phyloP scores from a whole-genome alignment of 2,329 filamentous ascomycete species.

The Sordariomycetes sp. region DNA sequence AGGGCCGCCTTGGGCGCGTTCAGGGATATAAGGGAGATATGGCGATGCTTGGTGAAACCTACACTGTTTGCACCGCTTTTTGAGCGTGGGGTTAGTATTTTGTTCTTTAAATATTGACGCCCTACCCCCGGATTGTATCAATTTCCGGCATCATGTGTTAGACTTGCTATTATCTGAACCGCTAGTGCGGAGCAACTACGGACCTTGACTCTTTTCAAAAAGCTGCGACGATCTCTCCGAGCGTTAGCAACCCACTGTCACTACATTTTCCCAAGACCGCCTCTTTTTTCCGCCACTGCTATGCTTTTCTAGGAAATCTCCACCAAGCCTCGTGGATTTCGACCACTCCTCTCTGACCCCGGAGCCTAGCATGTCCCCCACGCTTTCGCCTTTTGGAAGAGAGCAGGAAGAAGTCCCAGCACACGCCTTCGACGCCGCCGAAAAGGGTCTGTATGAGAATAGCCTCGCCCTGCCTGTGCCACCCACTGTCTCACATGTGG shows the following conservation, averaged over 20 bases:
- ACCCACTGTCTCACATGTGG: conserved; percentile 10
- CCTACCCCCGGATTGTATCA: no score
- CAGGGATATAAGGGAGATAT: no score
- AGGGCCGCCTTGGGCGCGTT: no score
- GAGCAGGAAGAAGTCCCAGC: not conserved
- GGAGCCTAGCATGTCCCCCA: not conserved
- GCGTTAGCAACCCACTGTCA: not conserved
- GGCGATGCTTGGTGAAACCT: no score
- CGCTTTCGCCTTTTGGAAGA: not conserved
- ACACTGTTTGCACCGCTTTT: no score
- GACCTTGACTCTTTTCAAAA: no score
- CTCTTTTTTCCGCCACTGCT: not conserved
- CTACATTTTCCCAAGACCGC: not conserved
- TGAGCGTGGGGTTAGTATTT: no score
- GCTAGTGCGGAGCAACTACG: not conserved
- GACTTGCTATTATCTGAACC: no score
- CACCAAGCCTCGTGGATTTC: no score
- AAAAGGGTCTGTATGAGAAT: conserved; percentile 19
- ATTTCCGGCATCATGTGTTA: no score
- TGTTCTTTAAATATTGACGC: no score
- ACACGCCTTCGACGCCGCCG: conserved; percentile 16
- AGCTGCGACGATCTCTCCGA: not conserved
- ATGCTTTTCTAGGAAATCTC: no score
- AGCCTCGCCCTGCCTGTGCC: conserved; percentile 11
- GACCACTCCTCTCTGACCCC: not conserved